Evolutionary conservation across 306 rosid species (phyloP).

Genomic region (Citrullus colocynthis): DNA sequence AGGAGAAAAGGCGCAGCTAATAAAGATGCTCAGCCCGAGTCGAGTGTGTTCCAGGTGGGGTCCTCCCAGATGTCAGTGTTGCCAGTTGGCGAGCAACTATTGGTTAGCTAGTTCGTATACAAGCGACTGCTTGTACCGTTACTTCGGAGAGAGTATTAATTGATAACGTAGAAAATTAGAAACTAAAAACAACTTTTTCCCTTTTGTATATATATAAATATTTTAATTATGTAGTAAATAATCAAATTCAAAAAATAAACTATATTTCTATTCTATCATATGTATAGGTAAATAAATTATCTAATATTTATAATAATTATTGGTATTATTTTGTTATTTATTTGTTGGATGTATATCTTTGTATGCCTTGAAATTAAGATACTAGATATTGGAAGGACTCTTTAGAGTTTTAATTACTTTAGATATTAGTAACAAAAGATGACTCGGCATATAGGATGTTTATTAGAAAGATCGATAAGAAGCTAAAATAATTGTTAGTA

Average conservation of each 20-base stretch:
- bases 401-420: too few species aligned
- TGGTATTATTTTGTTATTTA: background rate
- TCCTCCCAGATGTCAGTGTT: background rate
- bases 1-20: constrained; percentile 10
- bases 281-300: background rate
- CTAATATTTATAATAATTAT: background rate
- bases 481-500: too few species aligned
- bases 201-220: background rate
- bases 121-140: background rate
- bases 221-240: background rate
- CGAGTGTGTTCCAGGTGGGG: background rate
- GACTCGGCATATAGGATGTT: too few species aligned
- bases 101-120: background rate
- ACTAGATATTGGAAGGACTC: too few species aligned
- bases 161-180: background rate
- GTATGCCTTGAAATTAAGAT: too few species aligned
- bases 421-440: background rate
- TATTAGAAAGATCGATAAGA: too few species aligned
- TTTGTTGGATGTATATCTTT: background rate
- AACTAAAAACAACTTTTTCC: too few species aligned
- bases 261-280: background rate
- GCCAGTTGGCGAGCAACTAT: constrained; percentile 15
- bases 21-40: constrained; percentile 2
- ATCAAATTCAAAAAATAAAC: background rate
- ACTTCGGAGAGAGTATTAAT: too few species aligned